Evolutionary conservation across 768 basidiomycete species (phyloP).

Genomic region (Saitozyma podzolica): DNA sequence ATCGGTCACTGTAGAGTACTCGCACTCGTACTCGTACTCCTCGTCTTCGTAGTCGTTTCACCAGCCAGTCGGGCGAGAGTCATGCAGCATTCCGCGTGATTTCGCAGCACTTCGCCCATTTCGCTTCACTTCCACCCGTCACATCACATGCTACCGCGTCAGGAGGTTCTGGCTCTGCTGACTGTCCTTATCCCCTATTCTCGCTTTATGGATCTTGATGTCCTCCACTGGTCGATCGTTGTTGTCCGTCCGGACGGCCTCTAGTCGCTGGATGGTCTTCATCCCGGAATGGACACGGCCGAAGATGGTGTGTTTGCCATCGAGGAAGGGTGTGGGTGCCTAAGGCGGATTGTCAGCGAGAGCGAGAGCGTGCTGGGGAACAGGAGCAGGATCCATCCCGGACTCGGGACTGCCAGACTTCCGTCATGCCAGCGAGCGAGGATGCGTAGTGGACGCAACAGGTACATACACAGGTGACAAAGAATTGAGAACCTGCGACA

Average conservation of each 20-base stretch:
- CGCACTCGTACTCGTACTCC: not conserved
- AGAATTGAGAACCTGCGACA: conserved; percentile 48
- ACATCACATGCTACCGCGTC: not conserved
- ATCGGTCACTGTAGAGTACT: not conserved
- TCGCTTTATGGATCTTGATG: conserved; percentile 83
- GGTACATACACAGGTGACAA: conserved; percentile 49
- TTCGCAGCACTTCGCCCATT: not conserved
- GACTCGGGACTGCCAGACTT: not conserved
- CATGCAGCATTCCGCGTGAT: too few species aligned
- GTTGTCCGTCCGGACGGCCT: conserved; percentile 82
- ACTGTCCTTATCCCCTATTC: conserved; percentile 48
- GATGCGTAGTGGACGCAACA: not conserved
- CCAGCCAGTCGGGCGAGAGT: too few species aligned
- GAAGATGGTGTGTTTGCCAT: conserved; percentile 57
- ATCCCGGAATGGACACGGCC: conserved; percentile 89
- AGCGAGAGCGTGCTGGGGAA: conserved; percentile 2
- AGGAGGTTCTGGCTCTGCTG: not conserved
- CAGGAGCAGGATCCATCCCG: not conserved
- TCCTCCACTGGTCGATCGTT: conserved; percentile 81
- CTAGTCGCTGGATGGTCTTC: conserved; percentile 85
- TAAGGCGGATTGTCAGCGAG: conserved; percentile 10
- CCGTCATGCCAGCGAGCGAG: too few species aligned
- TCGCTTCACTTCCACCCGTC: not conserved
- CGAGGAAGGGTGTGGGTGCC: conserved; percentile 53
- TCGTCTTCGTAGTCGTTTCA: not conserved